Percentiles rank a stretch among this genome's conserved stretches.
phyloP scores from a whole-genome alignment of 306 rosid genomes.

The Quercus wislizeni region DNA sequence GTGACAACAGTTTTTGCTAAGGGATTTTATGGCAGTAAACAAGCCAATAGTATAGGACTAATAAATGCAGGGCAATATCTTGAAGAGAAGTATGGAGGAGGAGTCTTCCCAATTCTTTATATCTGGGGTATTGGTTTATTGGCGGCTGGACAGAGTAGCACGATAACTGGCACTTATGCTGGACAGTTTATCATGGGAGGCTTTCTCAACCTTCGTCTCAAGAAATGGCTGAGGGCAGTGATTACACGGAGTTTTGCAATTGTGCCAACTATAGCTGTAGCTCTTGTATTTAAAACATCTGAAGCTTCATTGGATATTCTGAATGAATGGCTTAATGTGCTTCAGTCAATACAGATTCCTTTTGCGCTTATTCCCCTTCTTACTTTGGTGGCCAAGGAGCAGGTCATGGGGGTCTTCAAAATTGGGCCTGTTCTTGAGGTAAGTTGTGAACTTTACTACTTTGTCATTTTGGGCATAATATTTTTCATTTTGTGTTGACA shows the following conservation, averaged over 20 bases:
- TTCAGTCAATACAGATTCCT: conserved; percentile 89
- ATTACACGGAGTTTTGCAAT: conserved; percentile 86
- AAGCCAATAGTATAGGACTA: conserved; percentile 70
- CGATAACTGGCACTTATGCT: conserved; percentile 87
- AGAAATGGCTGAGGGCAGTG: conserved; percentile 89
- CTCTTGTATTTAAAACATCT: conserved; percentile 65
- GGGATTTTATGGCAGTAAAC: conserved; percentile 68
- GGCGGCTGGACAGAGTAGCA: conserved; percentile 95
- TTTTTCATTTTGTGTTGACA: background rate
- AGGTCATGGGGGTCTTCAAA: conserved; percentile 79
- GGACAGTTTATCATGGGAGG: conserved; percentile 98
- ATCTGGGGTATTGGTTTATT: conserved; percentile 89
- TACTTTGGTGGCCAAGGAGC: conserved; percentile 77
- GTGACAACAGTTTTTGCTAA: conserved; percentile 80
- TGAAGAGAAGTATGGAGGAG: conserved; percentile 81
- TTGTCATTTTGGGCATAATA: background rate
- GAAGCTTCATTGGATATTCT: conserved; percentile 71
- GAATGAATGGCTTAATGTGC: conserved; percentile 94
- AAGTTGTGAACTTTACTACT: conserved; percentile 17
- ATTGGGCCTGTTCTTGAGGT: conserved; percentile 78
- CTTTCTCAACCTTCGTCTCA: conserved; percentile 79
- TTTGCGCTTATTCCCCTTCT: conserved; percentile 90
- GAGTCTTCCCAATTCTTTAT: conserved; percentile 75
- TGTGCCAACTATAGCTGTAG: conserved; percentile 78
- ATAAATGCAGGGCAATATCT: conserved; percentile 87